Evolutionary conservation across 2,329 filamentous ascomycete genomes (phyloP).

Genomic region (Tolypocladium guangdongense): DNA sequence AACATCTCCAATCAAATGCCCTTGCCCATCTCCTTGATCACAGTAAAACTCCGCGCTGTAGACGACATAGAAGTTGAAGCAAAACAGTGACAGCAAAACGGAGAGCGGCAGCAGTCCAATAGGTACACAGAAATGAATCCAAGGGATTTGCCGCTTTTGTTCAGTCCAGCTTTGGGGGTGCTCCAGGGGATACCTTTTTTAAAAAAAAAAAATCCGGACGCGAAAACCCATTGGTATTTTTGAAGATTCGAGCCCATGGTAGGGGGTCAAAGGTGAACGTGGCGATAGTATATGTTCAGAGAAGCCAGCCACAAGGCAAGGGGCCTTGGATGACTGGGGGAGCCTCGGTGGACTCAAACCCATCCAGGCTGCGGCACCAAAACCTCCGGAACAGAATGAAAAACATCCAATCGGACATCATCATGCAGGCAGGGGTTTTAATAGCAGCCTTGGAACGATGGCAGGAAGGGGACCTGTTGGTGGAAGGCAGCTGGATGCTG

Average conservation of each 20-base stretch:
- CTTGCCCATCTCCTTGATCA: not conserved
- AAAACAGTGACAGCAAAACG: not conserved
- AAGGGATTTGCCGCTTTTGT: not conserved
- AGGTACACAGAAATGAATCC: slow-evolving; percentile 6
- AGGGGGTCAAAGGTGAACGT: not conserved
- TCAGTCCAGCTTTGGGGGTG: not conserved
- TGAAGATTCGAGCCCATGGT: not conserved
- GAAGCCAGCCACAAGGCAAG: not conserved
- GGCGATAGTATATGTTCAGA: not conserved
- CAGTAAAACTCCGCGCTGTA: slow-evolving; percentile 7
- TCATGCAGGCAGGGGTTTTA: slow-evolving; percentile 1
- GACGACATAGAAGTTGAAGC: not conserved
- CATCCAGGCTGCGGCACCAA: not conserved
- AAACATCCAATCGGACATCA: not conserved
- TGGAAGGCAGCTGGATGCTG: slow-evolving; percentile 41
- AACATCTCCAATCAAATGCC: not conserved
- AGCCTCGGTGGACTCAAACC: not conserved
- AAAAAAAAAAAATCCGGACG: not conserved
- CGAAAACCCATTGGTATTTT: not conserved
- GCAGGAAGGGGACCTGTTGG: slow-evolving; percentile 40
- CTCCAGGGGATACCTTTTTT: not conserved
- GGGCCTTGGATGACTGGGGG: not conserved
- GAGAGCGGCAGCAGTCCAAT: not conserved
- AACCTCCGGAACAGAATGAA: not conserved
- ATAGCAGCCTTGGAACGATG: slow-evolving; percentile 42